Evolutionary conservation across 139 green algal species (phyloP), one percentile per base, ranked within the genome.

Genomic region (Parachlorella kessleri): DNA sequence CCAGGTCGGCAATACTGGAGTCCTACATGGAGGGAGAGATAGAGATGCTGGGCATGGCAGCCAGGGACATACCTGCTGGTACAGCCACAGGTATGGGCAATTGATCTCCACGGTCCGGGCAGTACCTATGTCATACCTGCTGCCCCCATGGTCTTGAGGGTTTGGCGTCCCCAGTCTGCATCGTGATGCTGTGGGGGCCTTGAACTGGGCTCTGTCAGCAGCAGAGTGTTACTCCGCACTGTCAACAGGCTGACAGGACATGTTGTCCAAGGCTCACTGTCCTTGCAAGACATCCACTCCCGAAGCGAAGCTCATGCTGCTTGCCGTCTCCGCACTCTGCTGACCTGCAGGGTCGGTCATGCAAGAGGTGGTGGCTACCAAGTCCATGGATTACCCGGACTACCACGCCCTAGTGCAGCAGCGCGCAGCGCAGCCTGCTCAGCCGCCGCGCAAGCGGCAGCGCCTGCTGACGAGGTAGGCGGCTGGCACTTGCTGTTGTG

Each of bases 1-100:
- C 63, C 28, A 18, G 14, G 14, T 59, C 48, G 14, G 48, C 14
- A 18, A 59, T 18, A 18, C 79, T 72, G 4, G 82, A 86, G 77
- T 59, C 55, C 21, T 86, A 80, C 70, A 78, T 86, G 35, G 76
- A 83, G 70, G 67, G 70, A 2, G 83, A 88, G 72, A 83, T 79
- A 33, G 73, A 90, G 76, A 71, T 81, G 76, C 76, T 91, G 26
- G 63, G 83, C 18, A 41, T 69, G 75, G 63, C 40, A 0, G 75
- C 80, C 37, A 75, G 70, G 37, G 72, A 83, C 53, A 69, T 91
- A 3, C 82, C 87, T 1, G 77, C 84, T 3, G 81, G 76, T 18
- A 75, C 75, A 21, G 67, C 81, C 38, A 76, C 77, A 33, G 48
- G 48, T 59, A 59, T 18, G 48, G 48, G n/a, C n/a, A n/a, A n/a